These are phyloP conservation scores for Naganishia friedmannii DNA, from an alignment of 768 basidiomycete species.

Conservation along the genomic window DNA sequence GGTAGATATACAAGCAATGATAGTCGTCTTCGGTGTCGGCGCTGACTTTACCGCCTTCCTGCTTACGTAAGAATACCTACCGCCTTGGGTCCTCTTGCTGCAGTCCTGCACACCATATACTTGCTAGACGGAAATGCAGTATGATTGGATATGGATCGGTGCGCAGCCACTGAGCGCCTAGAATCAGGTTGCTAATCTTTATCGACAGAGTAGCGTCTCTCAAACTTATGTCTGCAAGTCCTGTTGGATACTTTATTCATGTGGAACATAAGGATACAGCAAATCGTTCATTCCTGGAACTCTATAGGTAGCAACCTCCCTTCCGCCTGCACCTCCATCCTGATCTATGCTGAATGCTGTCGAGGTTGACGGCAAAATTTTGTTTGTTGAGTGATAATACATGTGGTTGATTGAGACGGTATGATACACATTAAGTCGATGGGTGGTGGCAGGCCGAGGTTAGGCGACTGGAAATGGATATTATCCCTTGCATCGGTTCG, in stretches of 20 bases:
- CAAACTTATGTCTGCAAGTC: background rate
- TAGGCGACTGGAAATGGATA: background rate
- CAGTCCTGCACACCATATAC: too few species aligned
- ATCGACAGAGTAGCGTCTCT: too few species aligned
- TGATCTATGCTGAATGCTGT: conserved; percentile 23
- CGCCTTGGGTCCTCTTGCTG: too few species aligned
- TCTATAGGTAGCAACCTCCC: background rate
- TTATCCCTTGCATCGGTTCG: too few species aligned
- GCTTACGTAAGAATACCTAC: background rate
- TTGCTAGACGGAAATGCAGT: too few species aligned
- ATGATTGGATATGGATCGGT: too few species aligned
- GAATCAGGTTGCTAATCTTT: too few species aligned
- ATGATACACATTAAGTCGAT: conserved; percentile 23
- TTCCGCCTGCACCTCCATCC: background rate
- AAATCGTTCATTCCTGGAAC: background rate
- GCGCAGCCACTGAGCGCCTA: too few species aligned
- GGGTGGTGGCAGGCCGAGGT: background rate
- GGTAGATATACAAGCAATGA: too few species aligned
- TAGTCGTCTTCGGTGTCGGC: background rate
- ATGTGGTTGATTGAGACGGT: conserved; percentile 9
- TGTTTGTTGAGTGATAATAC: conserved; percentile 20
- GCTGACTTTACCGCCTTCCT: background rate
- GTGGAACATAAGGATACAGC: conserved; percentile 7
- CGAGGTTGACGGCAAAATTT: conserved; percentile 12
- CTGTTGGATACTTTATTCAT: background rate